Percentiles rank a stretch among this genome's conserved stretches.
Evolutionary conservation across 495 filamentous ascomycete genomes (phyloP).

Genomic region (Hypoxylon cercidicola): DNA sequence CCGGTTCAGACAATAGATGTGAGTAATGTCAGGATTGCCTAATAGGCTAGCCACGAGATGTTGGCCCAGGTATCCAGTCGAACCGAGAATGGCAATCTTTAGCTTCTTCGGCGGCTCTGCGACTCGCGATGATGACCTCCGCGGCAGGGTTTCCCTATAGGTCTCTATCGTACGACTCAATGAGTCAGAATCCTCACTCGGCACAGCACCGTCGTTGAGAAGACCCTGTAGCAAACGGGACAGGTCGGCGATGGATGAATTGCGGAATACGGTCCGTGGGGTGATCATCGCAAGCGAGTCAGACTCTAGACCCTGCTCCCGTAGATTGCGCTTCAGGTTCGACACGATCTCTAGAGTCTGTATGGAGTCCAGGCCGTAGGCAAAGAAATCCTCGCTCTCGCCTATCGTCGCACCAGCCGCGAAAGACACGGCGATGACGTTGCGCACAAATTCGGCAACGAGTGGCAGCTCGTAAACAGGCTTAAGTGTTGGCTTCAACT

Average conservation of each 20-base stretch:
- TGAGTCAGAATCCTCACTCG: neutral
- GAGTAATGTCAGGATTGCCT: neutral
- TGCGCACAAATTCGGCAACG: neutral
- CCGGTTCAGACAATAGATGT: conserved; percentile 22
- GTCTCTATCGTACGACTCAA: too few relatives aligned
- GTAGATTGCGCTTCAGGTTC: conserved; percentile 11
- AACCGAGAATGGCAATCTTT: neutral
- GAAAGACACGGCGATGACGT: conserved; percentile 10
- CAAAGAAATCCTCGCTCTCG: conserved; percentile 19
- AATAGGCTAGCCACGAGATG: neutral
- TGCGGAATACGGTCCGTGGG: conserved; percentile 9
- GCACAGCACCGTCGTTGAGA: conserved; percentile 1
- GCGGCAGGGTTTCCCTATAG: neutral
- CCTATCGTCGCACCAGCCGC: neutral
- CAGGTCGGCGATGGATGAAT: neutral
- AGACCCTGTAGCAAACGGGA: neutral
- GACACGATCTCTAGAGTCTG: conserved; percentile 20
- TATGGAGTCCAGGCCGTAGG: conserved; percentile 21
- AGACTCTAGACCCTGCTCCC: conserved; percentile 33
- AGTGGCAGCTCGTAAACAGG: conserved; percentile 42
- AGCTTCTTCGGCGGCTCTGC: neutral
- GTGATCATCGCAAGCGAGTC: conserved; percentile 1
- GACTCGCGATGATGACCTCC: neutral
- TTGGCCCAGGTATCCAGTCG: neutral
- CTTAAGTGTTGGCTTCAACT: neutral